Evolutionary conservation across 306 rosid genomes (phyloP).

Genomic region (Vigna mungo): DNA sequence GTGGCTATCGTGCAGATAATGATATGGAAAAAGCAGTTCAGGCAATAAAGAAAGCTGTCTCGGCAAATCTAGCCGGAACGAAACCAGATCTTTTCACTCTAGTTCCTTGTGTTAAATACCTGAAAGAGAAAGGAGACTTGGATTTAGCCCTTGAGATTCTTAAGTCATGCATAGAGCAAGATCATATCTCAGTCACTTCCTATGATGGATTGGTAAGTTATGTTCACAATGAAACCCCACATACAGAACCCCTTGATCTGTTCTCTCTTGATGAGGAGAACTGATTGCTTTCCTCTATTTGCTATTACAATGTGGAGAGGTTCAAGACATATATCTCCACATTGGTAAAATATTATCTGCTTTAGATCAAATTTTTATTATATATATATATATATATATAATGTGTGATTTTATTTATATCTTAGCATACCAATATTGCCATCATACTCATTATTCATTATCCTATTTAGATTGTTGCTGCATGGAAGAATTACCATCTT

Average conservation of each 20-base stretch:
- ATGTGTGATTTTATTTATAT: too few species aligned
- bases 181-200: constrained; percentile 35
- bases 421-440: background rate
- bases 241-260: constrained; percentile 41
- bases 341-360: too few species aligned
- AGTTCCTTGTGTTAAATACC: constrained; percentile 58
- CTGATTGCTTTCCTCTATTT: too few species aligned
- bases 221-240: constrained; percentile 42
- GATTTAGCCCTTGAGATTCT: constrained; percentile 59
- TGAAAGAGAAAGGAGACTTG: constrained; percentile 63
- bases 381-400: too few species aligned
- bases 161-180: constrained; percentile 42
- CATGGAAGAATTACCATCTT: too few species aligned
- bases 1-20: constrained; percentile 49
- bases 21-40: constrained; percentile 68
- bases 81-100: constrained; percentile 44
- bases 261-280: too few species aligned
- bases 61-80: constrained; percentile 43
- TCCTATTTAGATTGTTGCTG: background rate
- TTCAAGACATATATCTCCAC: too few species aligned
- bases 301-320: too few species aligned
- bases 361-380: too few species aligned
- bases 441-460: background rate
- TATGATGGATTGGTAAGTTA: constrained; percentile 48
- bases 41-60: constrained; percentile 56